Evolutionary conservation across 805 yeast genomes (phyloP), one percentile per base, ranked within the genome.

Genomic region (Citeromyces matritensis): DNA sequence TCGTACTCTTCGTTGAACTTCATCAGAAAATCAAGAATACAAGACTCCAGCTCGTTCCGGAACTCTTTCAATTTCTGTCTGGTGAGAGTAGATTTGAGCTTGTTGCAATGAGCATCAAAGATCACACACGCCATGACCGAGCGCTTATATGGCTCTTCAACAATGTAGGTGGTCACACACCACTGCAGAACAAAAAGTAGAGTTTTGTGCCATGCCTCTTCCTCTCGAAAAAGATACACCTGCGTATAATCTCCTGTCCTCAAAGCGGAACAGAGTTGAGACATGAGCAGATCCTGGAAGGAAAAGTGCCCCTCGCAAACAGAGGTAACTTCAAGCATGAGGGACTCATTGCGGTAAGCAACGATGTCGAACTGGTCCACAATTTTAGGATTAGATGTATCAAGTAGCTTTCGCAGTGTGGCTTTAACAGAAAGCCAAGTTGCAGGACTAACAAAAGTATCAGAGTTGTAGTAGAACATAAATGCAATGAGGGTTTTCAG

Each of bases 271-370:
- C 6, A 5, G 7, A 17, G 21, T 7, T 17, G 21, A 5, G 21
- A 17, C 21, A 17, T 17, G 6, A 17, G 21, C 21, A 17, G 21
- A 17, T 17, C 21, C 7, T 17, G 21, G 6, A 17, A 7, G 21
- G 21, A 17, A 17, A 17, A 17, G 21, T 17, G 21, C 21, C 21
- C 21, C 7, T 7, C 21, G 21, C 21, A 17, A 17, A 7, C 7
- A 5, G 21, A 17, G 7, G 21, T 17, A 5, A 17, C 21, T 17
- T 17, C 21, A 5, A 17, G 21, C 21, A 74, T 72, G 32, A 79
- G 54, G 3, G 84, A 75, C 51, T 78, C 84, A 46, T 79, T 79
- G 44, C 86, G 54, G 42, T 72, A 75, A 31, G 72, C 65, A 4
- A 78, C 67, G 21, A 77, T 44, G 31, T 73, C 73, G 31, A 73